Percentiles rank a stretch among this genome's conserved stretches.
Evolutionary conservation across 305 asterid genomes (phyloP).

Genomic region (Fraxinus angustifolia): DNA sequence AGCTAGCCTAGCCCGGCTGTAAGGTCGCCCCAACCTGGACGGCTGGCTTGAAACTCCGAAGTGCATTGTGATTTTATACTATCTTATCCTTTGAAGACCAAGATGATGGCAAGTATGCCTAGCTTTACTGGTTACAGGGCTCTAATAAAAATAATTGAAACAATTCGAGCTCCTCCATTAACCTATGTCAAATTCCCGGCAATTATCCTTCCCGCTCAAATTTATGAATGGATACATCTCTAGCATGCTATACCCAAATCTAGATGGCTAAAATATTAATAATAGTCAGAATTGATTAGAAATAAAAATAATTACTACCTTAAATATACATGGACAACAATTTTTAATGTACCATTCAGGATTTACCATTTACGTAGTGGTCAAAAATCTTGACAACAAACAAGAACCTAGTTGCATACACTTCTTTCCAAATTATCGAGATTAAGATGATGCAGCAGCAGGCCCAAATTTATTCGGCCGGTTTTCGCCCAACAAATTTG

Average conservation of each 20-base stretch:
- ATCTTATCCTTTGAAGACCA: neutral
- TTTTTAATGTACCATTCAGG: neutral
- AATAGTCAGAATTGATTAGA: neutral
- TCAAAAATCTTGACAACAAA: neutral
- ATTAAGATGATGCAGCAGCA: constrained; percentile 20
- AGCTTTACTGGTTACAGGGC: neutral
- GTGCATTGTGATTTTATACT: neutral
- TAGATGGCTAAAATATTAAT: neutral
- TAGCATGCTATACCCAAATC: neutral
- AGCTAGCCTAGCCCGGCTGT: neutral
- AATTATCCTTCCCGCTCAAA: neutral
- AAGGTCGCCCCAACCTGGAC: no score
- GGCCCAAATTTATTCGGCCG: constrained; percentile 26
- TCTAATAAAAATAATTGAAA: neutral
- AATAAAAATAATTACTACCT: neutral
- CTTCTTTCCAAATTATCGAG: neutral
- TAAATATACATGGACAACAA: neutral
- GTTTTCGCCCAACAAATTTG: constrained; percentile 40
- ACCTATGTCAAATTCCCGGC: neutral
- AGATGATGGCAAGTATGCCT: neutral
- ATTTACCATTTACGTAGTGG: neutral
- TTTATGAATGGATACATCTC: neutral
- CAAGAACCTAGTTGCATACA: neutral
- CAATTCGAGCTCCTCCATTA: neutral
- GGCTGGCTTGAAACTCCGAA: neutral